Evolutionary conservation across 805 yeast genomes (phyloP).

Genomic region (Candida endomychidarum): DNA sequence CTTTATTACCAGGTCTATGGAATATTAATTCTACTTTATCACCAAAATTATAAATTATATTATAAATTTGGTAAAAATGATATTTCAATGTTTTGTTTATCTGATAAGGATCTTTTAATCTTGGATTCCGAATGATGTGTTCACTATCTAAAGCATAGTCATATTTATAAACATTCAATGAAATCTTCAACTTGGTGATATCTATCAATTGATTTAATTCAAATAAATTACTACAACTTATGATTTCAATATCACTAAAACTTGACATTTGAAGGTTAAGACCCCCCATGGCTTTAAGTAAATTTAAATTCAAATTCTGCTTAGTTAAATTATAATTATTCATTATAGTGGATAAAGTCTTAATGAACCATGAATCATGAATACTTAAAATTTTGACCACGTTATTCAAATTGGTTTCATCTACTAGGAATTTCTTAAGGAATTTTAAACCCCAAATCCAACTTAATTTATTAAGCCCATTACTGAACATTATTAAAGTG

Average conservation of each 20-base stretch:
- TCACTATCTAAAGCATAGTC: slow-evolving; percentile 48
- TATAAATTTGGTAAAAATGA: slow-evolving; percentile 52
- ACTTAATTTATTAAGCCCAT: slow-evolving; percentile 67
- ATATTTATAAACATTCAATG: slow-evolving; percentile 70
- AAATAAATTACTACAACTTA: slow-evolving; percentile 50
- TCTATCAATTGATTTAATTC: slow-evolving; percentile 64
- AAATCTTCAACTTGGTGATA: slow-evolving; percentile 72
- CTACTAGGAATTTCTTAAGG: slow-evolving; percentile 51
- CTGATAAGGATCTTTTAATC: slow-evolving; percentile 3
- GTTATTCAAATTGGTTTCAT: slow-evolving; percentile 46
- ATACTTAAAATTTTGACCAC: slow-evolving; percentile 70
- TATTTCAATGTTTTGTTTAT: slow-evolving; percentile 11
- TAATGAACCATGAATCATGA: slow-evolving; percentile 88
- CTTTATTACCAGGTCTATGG: slow-evolving; percentile 56
- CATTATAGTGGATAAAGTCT: slow-evolving; percentile 71
- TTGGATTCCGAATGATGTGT: background rate
- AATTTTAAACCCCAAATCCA: slow-evolving; percentile 72
- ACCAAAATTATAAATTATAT: slow-evolving; percentile 46
- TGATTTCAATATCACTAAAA: slow-evolving; percentile 16
- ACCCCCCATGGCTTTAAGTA: slow-evolving; percentile 4
- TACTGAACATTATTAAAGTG: slow-evolving; percentile 72
- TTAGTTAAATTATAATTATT: slow-evolving; percentile 52
- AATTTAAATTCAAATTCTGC: slow-evolving; percentile 24
- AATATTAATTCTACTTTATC: slow-evolving; percentile 47
- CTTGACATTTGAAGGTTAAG: background rate